These are phyloP conservation scores for Trichophyton verrucosum DNA, from an alignment of 2,329 filamentous ascomycete genomes.

Conservation along the genomic window DNA sequence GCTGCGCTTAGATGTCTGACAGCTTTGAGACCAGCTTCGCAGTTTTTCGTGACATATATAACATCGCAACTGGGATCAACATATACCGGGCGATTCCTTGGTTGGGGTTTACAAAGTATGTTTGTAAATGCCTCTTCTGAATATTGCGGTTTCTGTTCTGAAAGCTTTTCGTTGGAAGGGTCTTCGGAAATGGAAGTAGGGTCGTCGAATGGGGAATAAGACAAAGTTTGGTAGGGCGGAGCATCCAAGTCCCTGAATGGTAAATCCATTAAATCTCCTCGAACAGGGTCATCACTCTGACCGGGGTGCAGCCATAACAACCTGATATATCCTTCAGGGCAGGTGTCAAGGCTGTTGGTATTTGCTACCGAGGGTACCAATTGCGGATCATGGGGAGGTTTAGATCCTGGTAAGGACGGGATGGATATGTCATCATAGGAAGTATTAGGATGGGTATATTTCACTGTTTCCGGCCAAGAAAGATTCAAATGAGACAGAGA, in stretches of 20 bases:
- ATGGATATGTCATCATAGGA: background rate
- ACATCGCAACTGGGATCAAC: background rate
- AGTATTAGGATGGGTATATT: background rate
- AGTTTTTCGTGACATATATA: slow-evolving; percentile 5
- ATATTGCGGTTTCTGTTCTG: too few relatives aligned
- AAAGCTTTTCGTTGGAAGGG: background rate
- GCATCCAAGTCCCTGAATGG: background rate
- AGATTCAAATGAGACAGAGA: background rate
- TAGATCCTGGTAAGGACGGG: background rate
- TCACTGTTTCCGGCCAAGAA: background rate
- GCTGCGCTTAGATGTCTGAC: slow-evolving; percentile 1
- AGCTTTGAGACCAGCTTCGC: slow-evolving; percentile 1
- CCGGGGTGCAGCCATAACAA: background rate
- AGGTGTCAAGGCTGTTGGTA: background rate
- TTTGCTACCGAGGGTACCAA: background rate
- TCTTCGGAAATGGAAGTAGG: slow-evolving; percentile 1
- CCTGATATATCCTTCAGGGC: background rate
- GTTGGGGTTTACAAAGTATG: too few relatives aligned
- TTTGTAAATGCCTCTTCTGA: too few relatives aligned
- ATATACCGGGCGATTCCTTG: background rate
- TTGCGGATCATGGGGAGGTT: background rate
- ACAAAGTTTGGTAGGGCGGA: slow-evolving; percentile 7
- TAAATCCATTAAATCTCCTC: background rate
- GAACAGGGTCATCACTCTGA: background rate
- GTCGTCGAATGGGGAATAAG: background rate